Percentiles rank a stretch among this genome's conserved stretches.
Conservation (phyloP, 2,329 filamentous ascomycete genomes). For the Epichloe gansuensis region DNA sequence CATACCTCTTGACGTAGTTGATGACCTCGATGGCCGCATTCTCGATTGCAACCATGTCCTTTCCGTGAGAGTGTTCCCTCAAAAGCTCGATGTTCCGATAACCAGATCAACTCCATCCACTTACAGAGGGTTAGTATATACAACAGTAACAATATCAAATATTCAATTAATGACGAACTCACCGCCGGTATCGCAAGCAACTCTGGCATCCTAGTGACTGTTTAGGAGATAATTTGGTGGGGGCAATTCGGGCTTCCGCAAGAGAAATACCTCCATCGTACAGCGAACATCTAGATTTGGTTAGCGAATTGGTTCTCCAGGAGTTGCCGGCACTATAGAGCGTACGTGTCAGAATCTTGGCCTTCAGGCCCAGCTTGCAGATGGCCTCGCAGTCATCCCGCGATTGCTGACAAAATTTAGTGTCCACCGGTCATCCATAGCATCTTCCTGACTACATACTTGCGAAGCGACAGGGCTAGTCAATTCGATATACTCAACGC, state of each 20-base stretch:
- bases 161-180: background rate
- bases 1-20: slow-evolving; percentile 9
- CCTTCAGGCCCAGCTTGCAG: slow-evolving; percentile 81
- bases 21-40: slow-evolving; percentile 41
- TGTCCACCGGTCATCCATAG: background rate
- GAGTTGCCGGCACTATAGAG: slow-evolving; percentile 8
- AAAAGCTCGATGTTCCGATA: slow-evolving; percentile 72
- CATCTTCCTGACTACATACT: background rate
- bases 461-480: slow-evolving; percentile 60
- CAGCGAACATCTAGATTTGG: slow-evolving; percentile 13
- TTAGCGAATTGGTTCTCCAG: background rate
- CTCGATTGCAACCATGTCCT: slow-evolving; percentile 68
- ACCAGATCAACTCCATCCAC: slow-evolving; percentile 38
- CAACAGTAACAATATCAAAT: background rate
- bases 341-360: slow-evolving; percentile 18
- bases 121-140: background rate
- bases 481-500: slow-evolving; percentile 43
- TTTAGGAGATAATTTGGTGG: background rate
- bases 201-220: slow-evolving; percentile 1
- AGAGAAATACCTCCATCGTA: slow-evolving; percentile 6
- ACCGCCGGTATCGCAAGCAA: slow-evolving; percentile 2
- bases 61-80: slow-evolving; percentile 77
- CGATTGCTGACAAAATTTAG: slow-evolving; percentile 57
- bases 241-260: background rate
- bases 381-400: slow-evolving; percentile 79